Percentiles rank a stretch among this genome's conserved stretches.
Evolutionary conservation across 164 flowering plant species (phyloP).

Genomic region (Aristolochia contorta): DNA sequence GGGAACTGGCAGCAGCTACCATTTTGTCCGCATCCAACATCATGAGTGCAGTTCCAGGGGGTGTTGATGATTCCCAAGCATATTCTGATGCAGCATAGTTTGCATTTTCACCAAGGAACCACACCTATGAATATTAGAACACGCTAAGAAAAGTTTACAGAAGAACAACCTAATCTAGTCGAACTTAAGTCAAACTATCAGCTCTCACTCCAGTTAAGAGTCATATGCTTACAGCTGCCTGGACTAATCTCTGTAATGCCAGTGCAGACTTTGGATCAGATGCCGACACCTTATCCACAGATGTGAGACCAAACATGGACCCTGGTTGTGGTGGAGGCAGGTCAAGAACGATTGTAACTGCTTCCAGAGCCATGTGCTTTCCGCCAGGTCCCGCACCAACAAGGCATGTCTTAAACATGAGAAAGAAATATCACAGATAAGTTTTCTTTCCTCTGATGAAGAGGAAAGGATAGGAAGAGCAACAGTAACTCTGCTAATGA

Average conservation of each 20-base stretch:
- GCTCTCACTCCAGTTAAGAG: neutral
- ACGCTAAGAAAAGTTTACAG: no score
- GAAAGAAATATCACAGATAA: no score
- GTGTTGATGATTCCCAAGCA: constrained; percentile 99
- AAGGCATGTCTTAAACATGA: constrained; percentile 62
- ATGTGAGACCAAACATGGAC: constrained; percentile 66
- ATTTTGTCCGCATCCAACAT: constrained; percentile 99
- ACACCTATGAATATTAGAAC: constrained; percentile 40
- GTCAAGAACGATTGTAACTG: constrained; percentile 97
- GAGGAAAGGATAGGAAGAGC: no score
- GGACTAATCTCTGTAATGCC: constrained; percentile 90
- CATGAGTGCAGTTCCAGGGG: constrained; percentile 99
- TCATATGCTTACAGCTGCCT: constrained; percentile 78
- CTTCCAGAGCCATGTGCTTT: constrained; percentile 96
- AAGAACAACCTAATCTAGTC: no score
- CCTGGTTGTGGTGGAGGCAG: constrained; percentile 98
- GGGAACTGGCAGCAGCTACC: constrained; percentile 99
- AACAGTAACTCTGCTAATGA: no score
- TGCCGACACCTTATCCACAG: constrained; percentile 83
- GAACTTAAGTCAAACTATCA: no score
- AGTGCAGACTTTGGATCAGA: constrained; percentile 98
- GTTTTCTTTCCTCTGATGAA: no score
- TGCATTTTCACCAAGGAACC: constrained; percentile 99
- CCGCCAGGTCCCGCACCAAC: constrained; percentile 99
- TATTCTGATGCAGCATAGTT: constrained; percentile 99